Evolutionary conservation across 2,329 filamentous ascomycete species (phyloP).

Genomic region (Amylocarpus encephaloides): DNA sequence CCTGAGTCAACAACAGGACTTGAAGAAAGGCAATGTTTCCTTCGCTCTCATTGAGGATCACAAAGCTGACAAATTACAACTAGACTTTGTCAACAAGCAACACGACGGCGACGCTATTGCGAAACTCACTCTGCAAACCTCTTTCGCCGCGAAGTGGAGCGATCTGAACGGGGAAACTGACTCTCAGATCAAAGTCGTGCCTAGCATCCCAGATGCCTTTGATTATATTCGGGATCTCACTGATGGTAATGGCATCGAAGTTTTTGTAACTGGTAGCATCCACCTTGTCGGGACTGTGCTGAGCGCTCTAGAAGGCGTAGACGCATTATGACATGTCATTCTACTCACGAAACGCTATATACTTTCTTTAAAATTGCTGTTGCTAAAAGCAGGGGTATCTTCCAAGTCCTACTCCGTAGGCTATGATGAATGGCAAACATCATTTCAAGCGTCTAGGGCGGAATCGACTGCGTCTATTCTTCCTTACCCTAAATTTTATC

Average conservation of each 20-base stretch:
- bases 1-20: constrained; percentile 48
- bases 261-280: constrained; percentile 54
- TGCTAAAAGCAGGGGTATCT: too few species aligned
- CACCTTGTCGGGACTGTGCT: constrained; percentile 64
- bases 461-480: too few species aligned
- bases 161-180: constrained; percentile 5
- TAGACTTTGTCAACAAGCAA: constrained; percentile 52
- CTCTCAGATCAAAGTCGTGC: constrained; percentile 34
- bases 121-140: constrained; percentile 58
- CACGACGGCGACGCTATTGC: constrained; percentile 35
- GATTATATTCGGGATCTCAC: constrained; percentile 22
- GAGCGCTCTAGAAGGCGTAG: constrained; percentile 55
- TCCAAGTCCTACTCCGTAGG: neutral
- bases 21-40: constrained; percentile 32
- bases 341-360: neutral
- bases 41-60: neutral
- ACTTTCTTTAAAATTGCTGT: neutral
- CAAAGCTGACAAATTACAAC: neutral
- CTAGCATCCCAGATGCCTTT: constrained; percentile 49
- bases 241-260: constrained; percentile 21
- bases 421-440: too few species aligned
- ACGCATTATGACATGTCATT: neutral
- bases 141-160: constrained; percentile 36
- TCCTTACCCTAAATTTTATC: too few species aligned
- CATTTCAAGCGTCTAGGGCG: too few species aligned